Evolutionary conservation across 306 rosid species (phyloP), one percentile per base, ranked within the genome.

Genomic region (Casuarina glauca): DNA sequence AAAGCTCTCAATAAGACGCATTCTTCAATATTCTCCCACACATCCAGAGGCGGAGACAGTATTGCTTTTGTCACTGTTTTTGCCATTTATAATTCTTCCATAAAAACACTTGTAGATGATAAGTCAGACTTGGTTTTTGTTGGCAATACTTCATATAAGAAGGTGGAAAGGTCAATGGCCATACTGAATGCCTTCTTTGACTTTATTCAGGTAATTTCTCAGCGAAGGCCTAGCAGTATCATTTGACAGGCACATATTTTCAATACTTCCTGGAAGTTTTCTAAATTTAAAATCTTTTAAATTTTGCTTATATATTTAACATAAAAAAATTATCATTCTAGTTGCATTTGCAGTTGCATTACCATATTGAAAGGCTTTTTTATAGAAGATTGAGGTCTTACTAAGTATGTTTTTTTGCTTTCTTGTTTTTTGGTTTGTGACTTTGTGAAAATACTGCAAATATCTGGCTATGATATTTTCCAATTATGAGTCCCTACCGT

Each of bases 141-240:
- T 78, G 91, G 97, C 81, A 89, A 86, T 73, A 51, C 87, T 81
- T 88, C 91, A 12, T 88, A 87, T 68, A 81, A 76, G 87, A 95
- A 91, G 84, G 82, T 83, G 77, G 89, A 81, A 80, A 91, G 93
- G 82, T 95, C 94, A 49, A 82, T 92, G 93, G 96, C 97, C 53
- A 74, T 91, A 70, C 84, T 95, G 83, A 84, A 87, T 77, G 88
- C 85, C 81, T 92, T 91, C 78, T 69, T 95, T 69, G 85, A 86
- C 82, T 95, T 95, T 86, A 89, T 92, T 84, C 88, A 89, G 97
- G 98, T 90, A 83, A 45, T 50, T 45, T 61, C 73, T 72, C 43
- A 60, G 44, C 64, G 17, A 32, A 77, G n/a, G 13, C 35, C 78
- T 48, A 74, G 64, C 60, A 26, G 58, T 48, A 12, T 20, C 41